A percentile compares a stretch with the other conserved stretches of the same genome.
These are phyloP conservation scores for Penicillium lagena DNA, from an alignment of 495 filamentous ascomycete species.

Conservation along the genomic window DNA sequence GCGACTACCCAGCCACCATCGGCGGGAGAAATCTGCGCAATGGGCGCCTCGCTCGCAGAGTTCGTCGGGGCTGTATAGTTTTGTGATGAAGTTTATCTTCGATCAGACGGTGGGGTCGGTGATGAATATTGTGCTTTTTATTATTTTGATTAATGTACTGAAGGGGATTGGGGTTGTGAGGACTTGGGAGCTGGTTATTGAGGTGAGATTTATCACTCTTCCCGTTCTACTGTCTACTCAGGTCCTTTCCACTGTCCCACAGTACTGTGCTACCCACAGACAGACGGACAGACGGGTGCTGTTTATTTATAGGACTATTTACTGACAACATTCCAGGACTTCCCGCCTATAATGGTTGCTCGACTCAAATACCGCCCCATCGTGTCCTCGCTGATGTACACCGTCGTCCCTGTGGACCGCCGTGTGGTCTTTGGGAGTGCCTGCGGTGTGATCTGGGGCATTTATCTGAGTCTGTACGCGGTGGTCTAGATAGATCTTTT, in stretches of 20 bases:
- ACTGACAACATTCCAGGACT: conserved; percentile 40
- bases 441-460: conserved; percentile 78
- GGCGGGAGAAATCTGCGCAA: conserved; percentile 22
- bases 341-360: conserved; percentile 63
- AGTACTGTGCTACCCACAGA: too few relatives aligned
- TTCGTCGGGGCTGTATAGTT: conserved; percentile 50
- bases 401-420: conserved; percentile 68
- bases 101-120: conserved; percentile 75
- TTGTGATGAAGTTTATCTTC: conserved; percentile 69
- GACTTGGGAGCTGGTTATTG: conserved; percentile 25
- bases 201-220: conserved; percentile 24
- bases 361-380: conserved; percentile 78
- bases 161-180: conserved; percentile 29
- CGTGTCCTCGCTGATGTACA: conserved; percentile 75
- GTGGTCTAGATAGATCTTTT: conserved; percentile 21
- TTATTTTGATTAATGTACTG: conserved; percentile 49
- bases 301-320: background rate
- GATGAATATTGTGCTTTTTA: conserved; percentile 74
- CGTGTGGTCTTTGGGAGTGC: conserved; percentile 72
- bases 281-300: too few relatives aligned
- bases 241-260: too few relatives aligned
- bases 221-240: background rate
- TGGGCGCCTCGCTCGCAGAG: conserved; percentile 18
- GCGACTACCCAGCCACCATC: too few relatives aligned
- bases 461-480: conserved; percentile 74